Conservation (phyloP, 129 eudicot genomes). For the Helichrysum umbraculigerum region DNA sequence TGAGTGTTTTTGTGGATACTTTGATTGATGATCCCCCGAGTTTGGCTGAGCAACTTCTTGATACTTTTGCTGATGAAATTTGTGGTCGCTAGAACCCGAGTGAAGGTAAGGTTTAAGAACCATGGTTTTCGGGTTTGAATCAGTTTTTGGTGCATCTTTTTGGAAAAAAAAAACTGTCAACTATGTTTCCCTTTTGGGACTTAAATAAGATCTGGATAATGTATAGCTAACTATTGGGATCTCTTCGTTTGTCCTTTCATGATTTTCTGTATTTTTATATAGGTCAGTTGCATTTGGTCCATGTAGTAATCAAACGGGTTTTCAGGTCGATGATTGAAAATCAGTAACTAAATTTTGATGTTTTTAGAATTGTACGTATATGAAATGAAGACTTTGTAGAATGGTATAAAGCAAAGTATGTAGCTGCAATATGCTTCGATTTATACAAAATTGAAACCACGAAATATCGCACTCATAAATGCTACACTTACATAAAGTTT, state of each 20-base stretch:
- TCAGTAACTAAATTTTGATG: no score
- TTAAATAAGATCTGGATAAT: slow-evolving; percentile 14
- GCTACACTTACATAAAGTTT: no score
- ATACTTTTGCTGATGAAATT: slow-evolving; percentile 62
- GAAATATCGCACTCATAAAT: no score
- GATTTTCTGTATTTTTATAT: background rate
- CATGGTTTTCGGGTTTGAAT: slow-evolving; percentile 1
- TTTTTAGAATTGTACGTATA: no score
- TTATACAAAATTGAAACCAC: no score
- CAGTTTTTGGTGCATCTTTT: background rate
- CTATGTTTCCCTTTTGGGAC: slow-evolving; percentile 23
- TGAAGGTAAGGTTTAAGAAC: background rate
- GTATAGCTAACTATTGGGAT: slow-evolving; percentile 26
- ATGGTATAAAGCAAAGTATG: no score
- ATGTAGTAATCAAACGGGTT: background rate
- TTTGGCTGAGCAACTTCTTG: slow-evolving; percentile 73
- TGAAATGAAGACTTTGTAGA: no score
- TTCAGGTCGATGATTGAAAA: no score
- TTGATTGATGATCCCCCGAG: slow-evolving; percentile 60
- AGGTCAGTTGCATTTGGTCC: background rate
- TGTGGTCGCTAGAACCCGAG: slow-evolving; percentile 32
- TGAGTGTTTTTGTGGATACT: slow-evolving; percentile 60
- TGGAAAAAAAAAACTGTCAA: background rate
- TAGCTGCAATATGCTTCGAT: no score
- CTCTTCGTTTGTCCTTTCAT: slow-evolving; percentile 22